These are phyloP conservation scores for Salix purpurea DNA, from an alignment of 345 rosid genomes.

Conservation along the genomic window DNA sequence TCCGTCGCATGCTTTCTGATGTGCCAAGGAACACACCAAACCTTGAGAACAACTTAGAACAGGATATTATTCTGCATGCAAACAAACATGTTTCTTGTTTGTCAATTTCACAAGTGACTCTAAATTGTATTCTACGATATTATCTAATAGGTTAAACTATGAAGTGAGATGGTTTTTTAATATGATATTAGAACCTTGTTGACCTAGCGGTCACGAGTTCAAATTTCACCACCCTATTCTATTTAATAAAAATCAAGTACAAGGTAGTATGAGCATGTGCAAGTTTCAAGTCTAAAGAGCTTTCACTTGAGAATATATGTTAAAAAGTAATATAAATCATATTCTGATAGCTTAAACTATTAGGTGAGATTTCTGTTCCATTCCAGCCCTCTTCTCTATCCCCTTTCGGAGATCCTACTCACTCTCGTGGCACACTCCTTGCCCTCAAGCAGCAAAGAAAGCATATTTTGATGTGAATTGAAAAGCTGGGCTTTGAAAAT, in stretches of 20 bases:
- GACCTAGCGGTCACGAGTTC: too few species aligned
- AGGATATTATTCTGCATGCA: background rate
- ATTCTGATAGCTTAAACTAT: too few species aligned
- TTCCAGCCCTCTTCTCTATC: background rate
- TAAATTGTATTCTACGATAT: fast-evolving
- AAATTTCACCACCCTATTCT: too few species aligned
- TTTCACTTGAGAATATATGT: too few species aligned
- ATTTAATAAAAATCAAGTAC: too few species aligned
- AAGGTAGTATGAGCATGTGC: fast-evolving
- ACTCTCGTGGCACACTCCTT: background rate
- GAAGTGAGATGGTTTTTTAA: too few species aligned
- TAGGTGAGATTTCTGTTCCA: background rate
- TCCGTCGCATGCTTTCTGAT: background rate
- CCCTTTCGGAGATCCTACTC: background rate
- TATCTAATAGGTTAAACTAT: too few species aligned
- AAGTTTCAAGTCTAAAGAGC: too few species aligned
- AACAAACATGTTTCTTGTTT: background rate
- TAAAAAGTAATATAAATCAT: too few species aligned
- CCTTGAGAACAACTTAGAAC: background rate
- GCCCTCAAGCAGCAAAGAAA: background rate
- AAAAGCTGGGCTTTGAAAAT: background rate
- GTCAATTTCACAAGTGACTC: background rate
- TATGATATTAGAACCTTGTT: too few species aligned
- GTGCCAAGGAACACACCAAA: background rate
- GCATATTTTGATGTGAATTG: background rate